These are phyloP conservation scores for Ceratocystis smalleyi DNA, from an alignment of 2,329 filamentous ascomycete genomes.

Conservation along the genomic window DNA sequence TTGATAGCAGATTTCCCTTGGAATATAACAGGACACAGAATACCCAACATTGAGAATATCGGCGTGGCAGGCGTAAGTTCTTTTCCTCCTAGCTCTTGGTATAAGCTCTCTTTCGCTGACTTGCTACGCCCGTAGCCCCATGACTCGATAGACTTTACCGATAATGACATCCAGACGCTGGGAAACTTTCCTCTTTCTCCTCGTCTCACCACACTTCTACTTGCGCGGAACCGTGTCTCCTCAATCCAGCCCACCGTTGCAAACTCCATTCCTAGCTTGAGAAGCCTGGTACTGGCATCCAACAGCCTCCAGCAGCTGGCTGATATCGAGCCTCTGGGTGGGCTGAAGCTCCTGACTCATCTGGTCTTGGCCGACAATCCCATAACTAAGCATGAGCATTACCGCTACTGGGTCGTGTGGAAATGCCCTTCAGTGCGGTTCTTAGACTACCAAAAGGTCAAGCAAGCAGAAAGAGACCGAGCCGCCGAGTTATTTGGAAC, in stretches of 20 bases:
- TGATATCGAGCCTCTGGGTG: slow-evolving; percentile 66
- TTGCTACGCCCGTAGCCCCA: slow-evolving; percentile 46
- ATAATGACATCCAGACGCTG: slow-evolving; percentile 85
- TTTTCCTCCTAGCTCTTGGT: background rate
- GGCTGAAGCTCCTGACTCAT: slow-evolving; percentile 58
- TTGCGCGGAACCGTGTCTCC: slow-evolving; percentile 76
- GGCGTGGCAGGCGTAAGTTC: slow-evolving; percentile 73
- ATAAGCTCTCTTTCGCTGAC: slow-evolving; percentile 1
- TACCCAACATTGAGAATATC: slow-evolving; percentile 92
- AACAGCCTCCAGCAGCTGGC: slow-evolving; percentile 75
- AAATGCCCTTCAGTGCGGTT: slow-evolving; percentile 72
- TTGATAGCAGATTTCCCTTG: slow-evolving; percentile 53
- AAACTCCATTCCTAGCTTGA: slow-evolving; percentile 64
- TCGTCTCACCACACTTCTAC: slow-evolving; percentile 70
- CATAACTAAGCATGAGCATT: slow-evolving; percentile 66
- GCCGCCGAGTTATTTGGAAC: slow-evolving; percentile 76
- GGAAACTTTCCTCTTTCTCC: slow-evolving; percentile 87
- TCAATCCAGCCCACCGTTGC: slow-evolving; percentile 63
- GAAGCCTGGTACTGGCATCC: slow-evolving; percentile 63
- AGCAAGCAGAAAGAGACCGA: slow-evolving; percentile 62
- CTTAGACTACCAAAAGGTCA: slow-evolving; percentile 84
- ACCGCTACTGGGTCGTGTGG: slow-evolving; percentile 85
- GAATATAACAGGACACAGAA: slow-evolving; percentile 75
- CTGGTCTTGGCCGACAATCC: slow-evolving; percentile 75
- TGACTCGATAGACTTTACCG: slow-evolving; percentile 94